Conservation (phyloP, 345 rosid genomes). For the Gossypium rotundifolium region DNA sequence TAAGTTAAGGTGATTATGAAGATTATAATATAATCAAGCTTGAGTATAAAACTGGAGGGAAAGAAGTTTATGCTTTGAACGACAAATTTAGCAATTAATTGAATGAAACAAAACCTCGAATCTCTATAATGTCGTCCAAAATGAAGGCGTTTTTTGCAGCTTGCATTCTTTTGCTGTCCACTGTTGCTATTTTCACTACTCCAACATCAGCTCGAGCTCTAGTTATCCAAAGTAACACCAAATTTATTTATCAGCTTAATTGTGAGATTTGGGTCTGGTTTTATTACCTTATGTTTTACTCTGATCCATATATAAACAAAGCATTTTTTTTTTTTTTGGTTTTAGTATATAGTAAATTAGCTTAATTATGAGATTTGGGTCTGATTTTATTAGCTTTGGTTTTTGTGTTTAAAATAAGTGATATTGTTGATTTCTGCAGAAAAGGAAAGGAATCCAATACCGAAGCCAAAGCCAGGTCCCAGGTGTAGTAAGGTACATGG, state of each 20-base stretch:
- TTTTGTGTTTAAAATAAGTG: not conserved
- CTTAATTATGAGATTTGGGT: not conserved
- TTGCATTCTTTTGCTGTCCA: constrained; percentile 1
- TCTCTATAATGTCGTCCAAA: not conserved
- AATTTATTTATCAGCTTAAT: not conserved
- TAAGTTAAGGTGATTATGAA: not conserved
- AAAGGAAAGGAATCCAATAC: not conserved
- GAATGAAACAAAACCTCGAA: not conserved
- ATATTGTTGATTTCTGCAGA: not conserved
- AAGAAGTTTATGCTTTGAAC: not conserved
- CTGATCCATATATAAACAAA: no score
- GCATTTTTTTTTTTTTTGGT: not conserved
- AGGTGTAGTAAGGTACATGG: not conserved
- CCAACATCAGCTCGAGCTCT: constrained; percentile 4
- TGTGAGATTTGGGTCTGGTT: not conserved
- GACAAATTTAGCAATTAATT: not conserved
- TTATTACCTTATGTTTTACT: not conserved
- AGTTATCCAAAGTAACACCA: not conserved
- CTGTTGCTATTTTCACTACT: not conserved
- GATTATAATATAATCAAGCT: not conserved
- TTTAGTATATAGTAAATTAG: not conserved
- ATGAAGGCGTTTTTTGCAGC: not conserved
- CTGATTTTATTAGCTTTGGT: not conserved
- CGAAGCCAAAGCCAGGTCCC: not conserved
- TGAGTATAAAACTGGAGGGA: not conserved